These are phyloP conservation scores for Naganishia vaughanmartiniae DNA, from an alignment of 768 basidiomycete species.

Conservation along the genomic window DNA sequence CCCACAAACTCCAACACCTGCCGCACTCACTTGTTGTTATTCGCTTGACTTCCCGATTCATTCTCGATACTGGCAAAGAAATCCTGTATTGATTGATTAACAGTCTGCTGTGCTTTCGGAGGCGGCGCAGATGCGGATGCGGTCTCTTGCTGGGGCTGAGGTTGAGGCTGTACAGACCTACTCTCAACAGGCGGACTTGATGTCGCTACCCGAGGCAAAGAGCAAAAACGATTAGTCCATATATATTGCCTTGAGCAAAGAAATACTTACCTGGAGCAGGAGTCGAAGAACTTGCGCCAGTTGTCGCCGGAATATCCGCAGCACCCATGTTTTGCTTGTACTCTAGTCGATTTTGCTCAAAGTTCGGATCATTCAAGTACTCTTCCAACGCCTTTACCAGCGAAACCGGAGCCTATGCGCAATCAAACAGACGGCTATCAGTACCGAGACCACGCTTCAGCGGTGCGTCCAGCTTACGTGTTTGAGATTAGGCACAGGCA, in stretches of 20 bases:
- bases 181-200: constrained; percentile 8
- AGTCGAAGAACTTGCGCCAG: constrained; percentile 25
- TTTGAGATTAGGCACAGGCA: constrained; percentile 88
- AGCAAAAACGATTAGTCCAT: background rate
- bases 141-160: constrained; percentile 25
- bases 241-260: background rate
- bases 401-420: constrained; percentile 78
- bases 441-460: background rate
- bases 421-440: constrained; percentile 40
- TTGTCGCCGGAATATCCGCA: constrained; percentile 55
- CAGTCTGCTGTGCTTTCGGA: constrained; percentile 41
- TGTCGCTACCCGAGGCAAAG: background rate
- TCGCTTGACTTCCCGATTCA: constrained; percentile 58
- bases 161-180: constrained; percentile 37
- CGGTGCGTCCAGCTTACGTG: constrained; percentile 56
- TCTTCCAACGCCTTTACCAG: constrained; percentile 91
- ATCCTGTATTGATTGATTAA: constrained; percentile 64
- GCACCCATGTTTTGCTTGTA: constrained; percentile 78
- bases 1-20: background rate
- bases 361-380: constrained; percentile 92
- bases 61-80: constrained; percentile 87
- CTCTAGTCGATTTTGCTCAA: constrained; percentile 89
- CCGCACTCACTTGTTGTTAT: constrained; percentile 58
- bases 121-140: constrained; percentile 32
- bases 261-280: background rate